Percentiles rank a stretch among this genome's conserved stretches.
Evolutionary conservation across 805 yeast species (phyloP).

Genomic region (Ogataea paraovalis): DNA sequence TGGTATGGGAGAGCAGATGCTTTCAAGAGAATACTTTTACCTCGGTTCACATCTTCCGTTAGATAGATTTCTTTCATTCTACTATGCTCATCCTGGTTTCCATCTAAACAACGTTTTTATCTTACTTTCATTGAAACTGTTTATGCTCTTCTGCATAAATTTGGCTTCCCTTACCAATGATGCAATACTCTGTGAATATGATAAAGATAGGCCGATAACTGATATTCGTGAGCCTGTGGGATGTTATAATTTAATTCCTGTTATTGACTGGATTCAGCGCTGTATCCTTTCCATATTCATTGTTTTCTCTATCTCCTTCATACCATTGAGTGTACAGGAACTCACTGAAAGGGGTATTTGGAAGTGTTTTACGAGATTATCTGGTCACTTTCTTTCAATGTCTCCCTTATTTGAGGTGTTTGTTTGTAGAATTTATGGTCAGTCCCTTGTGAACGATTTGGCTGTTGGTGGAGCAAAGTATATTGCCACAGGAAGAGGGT

Average conservation of each 20-base stretch:
- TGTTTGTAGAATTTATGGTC: conserved; percentile 72
- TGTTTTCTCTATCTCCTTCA: conserved; percentile 69
- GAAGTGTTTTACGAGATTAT: conserved; percentile 59
- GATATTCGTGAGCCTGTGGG: conserved; percentile 63
- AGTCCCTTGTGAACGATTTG: conserved; percentile 62
- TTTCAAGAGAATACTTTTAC: conserved; percentile 77
- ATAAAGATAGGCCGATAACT: conserved; percentile 54
- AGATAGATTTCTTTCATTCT: conserved; percentile 75
- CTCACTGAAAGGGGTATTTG: conserved; percentile 71
- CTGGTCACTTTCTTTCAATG: conserved; percentile 63
- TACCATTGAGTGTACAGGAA: conserved; percentile 76
- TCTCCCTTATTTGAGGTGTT: conserved; percentile 80
- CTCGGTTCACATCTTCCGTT: conserved; percentile 72
- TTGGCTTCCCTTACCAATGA: conserved; percentile 61
- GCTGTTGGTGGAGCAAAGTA: conserved; percentile 78
- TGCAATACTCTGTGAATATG: conserved; percentile 57
- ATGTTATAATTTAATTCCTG: conserved; percentile 67
- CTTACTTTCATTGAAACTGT: conserved; percentile 62
- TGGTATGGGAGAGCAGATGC: conserved; percentile 87
- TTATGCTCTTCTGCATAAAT: conserved; percentile 54
- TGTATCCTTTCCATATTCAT: conserved; percentile 70
- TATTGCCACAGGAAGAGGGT: conserved; percentile 79
- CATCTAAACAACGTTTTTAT: conserved; percentile 77
- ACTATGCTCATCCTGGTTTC: conserved; percentile 84
- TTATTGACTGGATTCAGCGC: conserved; percentile 70